phyloP scores from a whole-genome alignment of 1,139 yeast genomes.

The Meyerozyma athensensis region DNA sequence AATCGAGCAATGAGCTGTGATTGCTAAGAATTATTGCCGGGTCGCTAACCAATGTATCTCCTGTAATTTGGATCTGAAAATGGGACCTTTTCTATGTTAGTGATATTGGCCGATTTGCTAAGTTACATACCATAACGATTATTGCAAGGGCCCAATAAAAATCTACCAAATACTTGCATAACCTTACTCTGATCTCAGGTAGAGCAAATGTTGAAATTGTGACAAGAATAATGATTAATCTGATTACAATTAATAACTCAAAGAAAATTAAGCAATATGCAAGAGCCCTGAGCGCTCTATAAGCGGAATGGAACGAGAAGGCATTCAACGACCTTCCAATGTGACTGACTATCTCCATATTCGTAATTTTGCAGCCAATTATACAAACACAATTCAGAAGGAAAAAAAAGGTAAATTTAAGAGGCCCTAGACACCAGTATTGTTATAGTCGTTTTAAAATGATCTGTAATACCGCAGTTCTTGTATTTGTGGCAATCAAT shows the following conservation, averaged over 20 bases:
- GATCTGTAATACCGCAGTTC: background rate
- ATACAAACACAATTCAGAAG: background rate
- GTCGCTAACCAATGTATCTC: constrained; percentile 41
- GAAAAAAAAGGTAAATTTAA: background rate
- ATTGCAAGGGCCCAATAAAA: constrained; percentile 35
- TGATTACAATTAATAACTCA: constrained; percentile 5
- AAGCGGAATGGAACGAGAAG: background rate
- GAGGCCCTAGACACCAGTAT: background rate
- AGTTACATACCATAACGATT: constrained; percentile 26
- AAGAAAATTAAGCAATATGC: background rate
- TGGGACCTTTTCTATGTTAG: constrained; percentile 13
- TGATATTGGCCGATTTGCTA: background rate
- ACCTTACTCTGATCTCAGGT: too few species aligned
- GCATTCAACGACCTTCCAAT: background rate
- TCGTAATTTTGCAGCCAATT: constrained; percentile 2
- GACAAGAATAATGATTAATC: too few species aligned
- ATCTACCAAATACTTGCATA: too few species aligned
- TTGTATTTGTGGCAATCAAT: background rate
- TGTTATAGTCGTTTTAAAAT: too few species aligned
- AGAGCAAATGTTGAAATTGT: too few species aligned
- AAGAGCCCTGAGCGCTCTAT: background rate
- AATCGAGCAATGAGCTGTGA: constrained; percentile 55
- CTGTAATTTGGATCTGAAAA: constrained; percentile 33
- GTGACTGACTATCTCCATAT: background rate
- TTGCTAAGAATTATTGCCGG: constrained; percentile 49